These are phyloP conservation scores for Sporothrix luriei DNA, from an alignment of 2,329 filamentous ascomycete genomes.

Conservation along the genomic window DNA sequence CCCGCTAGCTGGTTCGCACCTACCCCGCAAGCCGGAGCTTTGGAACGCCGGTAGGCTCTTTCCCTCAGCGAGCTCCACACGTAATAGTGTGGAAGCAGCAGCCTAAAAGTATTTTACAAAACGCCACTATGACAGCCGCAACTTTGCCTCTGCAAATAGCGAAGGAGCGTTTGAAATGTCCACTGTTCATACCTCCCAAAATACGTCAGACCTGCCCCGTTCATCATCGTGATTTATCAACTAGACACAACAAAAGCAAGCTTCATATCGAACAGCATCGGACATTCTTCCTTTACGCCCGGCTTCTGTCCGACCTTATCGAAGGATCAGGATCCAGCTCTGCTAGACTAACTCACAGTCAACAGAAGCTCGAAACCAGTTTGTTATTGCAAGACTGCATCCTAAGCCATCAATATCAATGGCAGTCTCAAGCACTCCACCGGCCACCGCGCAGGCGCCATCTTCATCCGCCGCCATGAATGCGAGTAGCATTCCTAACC, in stretches of 20 bases:
- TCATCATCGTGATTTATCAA: slow-evolving; percentile 19
- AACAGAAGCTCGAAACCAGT: not conserved
- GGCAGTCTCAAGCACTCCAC: slow-evolving; percentile 1
- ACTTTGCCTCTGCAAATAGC: not conserved
- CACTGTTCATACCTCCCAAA: not conserved
- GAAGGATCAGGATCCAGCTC: not conserved
- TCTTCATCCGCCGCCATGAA: not conserved
- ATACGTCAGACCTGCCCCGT: slow-evolving; percentile 16
- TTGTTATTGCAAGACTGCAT: not conserved
- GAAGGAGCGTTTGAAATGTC: not conserved
- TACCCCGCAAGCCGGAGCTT: slow-evolving; percentile 6
- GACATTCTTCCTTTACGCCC: not conserved
- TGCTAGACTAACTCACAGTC: not conserved
- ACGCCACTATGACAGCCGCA: not conserved
- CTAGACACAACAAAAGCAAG: not conserved
- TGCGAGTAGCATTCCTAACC: slow-evolving; percentile 47
- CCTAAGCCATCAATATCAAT: not conserved
- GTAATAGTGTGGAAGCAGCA: not conserved
- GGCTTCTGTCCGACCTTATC: not conserved
- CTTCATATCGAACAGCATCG: not conserved
- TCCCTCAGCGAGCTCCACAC: slow-evolving; percentile 4
- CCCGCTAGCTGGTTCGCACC: slow-evolving; percentile 8
- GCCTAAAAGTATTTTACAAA: not conserved
- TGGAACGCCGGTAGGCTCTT: not conserved
- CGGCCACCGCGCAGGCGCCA: slow-evolving; percentile 16